Evolutionary conservation across 345 rosid species (phyloP).

Genomic region (Gossypium sturtianum): DNA sequence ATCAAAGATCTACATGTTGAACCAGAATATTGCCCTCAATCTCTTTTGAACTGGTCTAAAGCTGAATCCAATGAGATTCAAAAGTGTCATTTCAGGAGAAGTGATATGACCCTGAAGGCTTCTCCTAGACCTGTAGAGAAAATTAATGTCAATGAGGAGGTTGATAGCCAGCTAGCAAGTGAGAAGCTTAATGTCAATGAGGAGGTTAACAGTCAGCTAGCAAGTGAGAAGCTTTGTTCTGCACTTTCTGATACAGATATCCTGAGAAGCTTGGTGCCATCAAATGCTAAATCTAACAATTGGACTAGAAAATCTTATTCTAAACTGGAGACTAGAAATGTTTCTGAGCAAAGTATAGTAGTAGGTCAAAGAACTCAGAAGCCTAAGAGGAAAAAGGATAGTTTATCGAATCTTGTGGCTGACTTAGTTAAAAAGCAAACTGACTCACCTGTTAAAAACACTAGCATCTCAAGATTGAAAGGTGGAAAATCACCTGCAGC

Average conservation of each 20-base stretch:
- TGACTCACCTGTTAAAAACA: slow-evolving; percentile 14
- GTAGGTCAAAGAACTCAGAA: slow-evolving; percentile 18
- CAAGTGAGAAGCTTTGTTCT: slow-evolving; percentile 7
- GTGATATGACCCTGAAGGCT: slow-evolving; percentile 27
- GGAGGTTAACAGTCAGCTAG: slow-evolving; percentile 9
- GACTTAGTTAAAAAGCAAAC: slow-evolving; percentile 8
- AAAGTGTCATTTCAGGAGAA: slow-evolving; percentile 1
- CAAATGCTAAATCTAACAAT: slow-evolving; percentile 2
- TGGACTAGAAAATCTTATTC: slow-evolving; percentile 7
- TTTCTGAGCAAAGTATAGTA: neutral
- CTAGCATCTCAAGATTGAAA: slow-evolving; percentile 6
- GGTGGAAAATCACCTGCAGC: slow-evolving; percentile 4
- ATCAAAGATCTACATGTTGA: slow-evolving; percentile 14
- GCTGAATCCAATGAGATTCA: neutral
- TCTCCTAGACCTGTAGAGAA: neutral
- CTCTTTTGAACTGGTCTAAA: slow-evolving; percentile 32
- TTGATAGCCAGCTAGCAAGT: slow-evolving; percentile 6
- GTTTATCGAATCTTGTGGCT: slow-evolving; percentile 1
- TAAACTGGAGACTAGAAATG: neutral
- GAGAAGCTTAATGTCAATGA: slow-evolving; percentile 4
- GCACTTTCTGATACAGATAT: neutral
- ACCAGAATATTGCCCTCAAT: slow-evolving; percentile 44
- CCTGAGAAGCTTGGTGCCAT: slow-evolving; percentile 9
- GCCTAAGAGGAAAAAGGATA: slow-evolving; percentile 23
- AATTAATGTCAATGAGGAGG: slow-evolving; percentile 6